These are phyloP conservation scores for Endotrypanum monterogeii DNA, from an alignment of 208 protist genomes.

Conservation along the genomic window DNA sequence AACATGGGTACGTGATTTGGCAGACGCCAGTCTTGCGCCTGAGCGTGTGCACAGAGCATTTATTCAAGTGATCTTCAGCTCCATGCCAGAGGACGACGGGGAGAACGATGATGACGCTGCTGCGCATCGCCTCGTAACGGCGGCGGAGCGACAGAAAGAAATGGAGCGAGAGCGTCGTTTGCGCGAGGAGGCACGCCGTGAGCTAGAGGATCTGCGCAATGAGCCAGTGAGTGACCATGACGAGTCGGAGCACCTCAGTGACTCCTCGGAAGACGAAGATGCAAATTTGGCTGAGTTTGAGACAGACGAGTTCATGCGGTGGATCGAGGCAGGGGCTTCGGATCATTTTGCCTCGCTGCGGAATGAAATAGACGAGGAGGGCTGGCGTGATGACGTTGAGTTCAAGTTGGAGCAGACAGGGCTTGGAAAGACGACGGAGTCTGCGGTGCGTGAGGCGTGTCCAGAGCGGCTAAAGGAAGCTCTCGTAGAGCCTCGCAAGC, in stretches of 20 bases:
- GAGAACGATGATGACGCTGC: constrained; percentile 9
- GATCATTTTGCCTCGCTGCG: constrained; percentile 16
- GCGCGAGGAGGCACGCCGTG: constrained; percentile 52
- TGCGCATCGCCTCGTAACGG: constrained; percentile 43
- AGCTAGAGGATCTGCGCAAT: constrained; percentile 51
- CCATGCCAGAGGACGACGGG: constrained; percentile 28
- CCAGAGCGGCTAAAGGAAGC: constrained; percentile 70
- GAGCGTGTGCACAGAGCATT: constrained; percentile 76
- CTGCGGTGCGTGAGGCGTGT: constrained; percentile 43
- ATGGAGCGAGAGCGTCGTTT: constrained; percentile 44
- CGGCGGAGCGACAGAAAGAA: constrained; percentile 60
- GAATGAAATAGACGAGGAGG: constrained; percentile 4
- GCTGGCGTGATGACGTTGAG: constrained; percentile 44
- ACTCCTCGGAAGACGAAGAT: constrained; percentile 33
- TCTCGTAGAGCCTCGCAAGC: constrained; percentile 36
- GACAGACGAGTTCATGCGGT: constrained; percentile 68
- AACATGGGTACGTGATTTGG: constrained; percentile 66
- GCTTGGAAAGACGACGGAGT: constrained; percentile 45
- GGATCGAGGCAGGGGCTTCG: constrained; percentile 54
- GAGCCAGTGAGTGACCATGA: constrained; percentile 29
- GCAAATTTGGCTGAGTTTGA: constrained; percentile 36
- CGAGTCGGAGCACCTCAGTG: constrained; percentile 7
- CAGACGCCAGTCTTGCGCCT: constrained; percentile 61
- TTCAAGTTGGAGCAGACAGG: constrained; percentile 71
- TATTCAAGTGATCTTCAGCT: constrained; percentile 70